Percentiles rank a stretch among this genome's conserved stretches.
phyloP scores from a whole-genome alignment of 148 eudicot genomes.

The Dysphania ambrosioides region DNA sequence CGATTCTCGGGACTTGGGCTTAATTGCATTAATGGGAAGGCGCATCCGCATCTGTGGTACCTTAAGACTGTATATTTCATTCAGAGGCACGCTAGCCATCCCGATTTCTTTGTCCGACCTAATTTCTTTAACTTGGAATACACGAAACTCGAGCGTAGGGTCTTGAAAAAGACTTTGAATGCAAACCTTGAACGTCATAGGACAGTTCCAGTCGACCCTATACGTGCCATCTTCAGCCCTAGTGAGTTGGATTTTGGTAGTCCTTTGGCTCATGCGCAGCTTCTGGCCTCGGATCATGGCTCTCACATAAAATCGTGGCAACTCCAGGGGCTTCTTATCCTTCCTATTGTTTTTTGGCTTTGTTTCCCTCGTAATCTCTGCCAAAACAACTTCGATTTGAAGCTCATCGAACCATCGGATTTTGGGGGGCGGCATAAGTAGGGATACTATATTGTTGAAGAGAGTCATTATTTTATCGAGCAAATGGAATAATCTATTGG shows the following conservation, averaged over 20 bases:
- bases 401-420: constrained; percentile 7
- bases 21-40: background rate
- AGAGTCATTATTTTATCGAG: background rate
- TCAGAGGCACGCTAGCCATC: background rate
- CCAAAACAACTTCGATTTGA: background rate
- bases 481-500: too few species aligned
- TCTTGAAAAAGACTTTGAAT: background rate
- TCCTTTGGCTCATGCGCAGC: background rate
- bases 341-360: background rate
- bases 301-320: constrained; percentile 9
- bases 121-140: constrained; percentile 3
- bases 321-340: background rate
- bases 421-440: background rate
- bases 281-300: constrained; percentile 1
- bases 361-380: background rate
- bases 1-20: background rate
- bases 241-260: background rate
- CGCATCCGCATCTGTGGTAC: background rate
- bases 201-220: constrained; percentile 1
- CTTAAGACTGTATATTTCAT: background rate
- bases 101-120: constrained; percentile 2
- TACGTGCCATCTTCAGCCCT: background rate
- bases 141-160: constrained; percentile 11
- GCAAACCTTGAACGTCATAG: constrained; percentile 11
- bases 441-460: background rate